A percentile compares a stretch with the other conserved stretches of the same genome.
Conservation (phyloP, 2,329 filamentous ascomycete species). For the Colletotrichum eleusines region DNA sequence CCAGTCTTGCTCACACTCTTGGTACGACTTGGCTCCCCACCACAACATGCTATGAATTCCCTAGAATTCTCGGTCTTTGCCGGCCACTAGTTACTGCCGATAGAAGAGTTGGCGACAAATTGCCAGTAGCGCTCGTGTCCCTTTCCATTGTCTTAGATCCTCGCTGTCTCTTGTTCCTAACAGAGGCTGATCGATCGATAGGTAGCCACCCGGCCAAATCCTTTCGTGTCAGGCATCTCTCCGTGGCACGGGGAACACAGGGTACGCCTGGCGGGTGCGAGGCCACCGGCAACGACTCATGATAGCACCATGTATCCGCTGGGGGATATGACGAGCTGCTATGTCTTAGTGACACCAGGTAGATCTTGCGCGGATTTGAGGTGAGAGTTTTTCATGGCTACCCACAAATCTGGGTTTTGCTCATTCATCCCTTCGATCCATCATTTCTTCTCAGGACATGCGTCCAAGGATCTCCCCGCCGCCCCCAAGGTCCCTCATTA, state of each 20-base stretch:
- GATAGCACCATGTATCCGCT: slow-evolving; percentile 2
- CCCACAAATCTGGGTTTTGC: neutral
- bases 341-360: slow-evolving; percentile 33
- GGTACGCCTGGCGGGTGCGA: slow-evolving; percentile 1
- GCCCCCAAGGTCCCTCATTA: neutral
- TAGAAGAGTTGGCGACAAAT: slow-evolving; percentile 19
- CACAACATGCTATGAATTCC: neutral
- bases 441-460: slow-evolving; percentile 26
- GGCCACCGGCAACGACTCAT: neutral
- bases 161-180: slow-evolving; percentile 7
- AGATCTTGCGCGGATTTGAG: slow-evolving; percentile 24
- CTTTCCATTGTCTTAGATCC: slow-evolving; percentile 24
- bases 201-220: slow-evolving; percentile 13
- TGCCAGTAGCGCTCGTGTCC: slow-evolving; percentile 27
- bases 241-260: slow-evolving; percentile 18
- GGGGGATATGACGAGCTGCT: slow-evolving; percentile 11
- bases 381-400: neutral
- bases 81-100: slow-evolving; percentile 14
- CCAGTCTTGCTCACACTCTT: slow-evolving; percentile 28
- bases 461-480: slow-evolving; percentile 3
- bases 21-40: slow-evolving; percentile 27
- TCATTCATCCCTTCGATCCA: slow-evolving; percentile 26
- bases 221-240: neutral
- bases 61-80: slow-evolving; percentile 31
- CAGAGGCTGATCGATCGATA: slow-evolving; percentile 12